phyloP scores from a whole-genome alignment of 108 stramenopile species.

The Fistulifera pelliculosa region DNA sequence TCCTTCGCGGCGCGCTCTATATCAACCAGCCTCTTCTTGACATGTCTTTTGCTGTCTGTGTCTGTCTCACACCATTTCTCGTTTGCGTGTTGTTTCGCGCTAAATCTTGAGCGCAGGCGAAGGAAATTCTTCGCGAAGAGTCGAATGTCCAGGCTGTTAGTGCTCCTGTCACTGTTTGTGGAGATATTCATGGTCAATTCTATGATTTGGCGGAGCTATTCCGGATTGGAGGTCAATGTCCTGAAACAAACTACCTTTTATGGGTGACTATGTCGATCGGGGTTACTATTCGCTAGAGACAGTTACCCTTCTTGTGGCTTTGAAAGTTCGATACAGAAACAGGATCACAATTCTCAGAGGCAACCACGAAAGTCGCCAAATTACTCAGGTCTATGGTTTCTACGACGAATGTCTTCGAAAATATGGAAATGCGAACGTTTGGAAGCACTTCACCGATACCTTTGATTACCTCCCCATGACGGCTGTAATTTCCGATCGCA shows the following conservation, averaged over 20 bases:
- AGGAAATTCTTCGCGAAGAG: constrained; percentile 72
- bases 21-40: too few relatives aligned
- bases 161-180: constrained; percentile 90
- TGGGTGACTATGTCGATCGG: constrained; percentile 98
- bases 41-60: too few relatives aligned
- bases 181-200: constrained; percentile 90
- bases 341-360: constrained; percentile 93
- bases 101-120: constrained; percentile 1
- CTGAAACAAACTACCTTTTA: constrained; percentile 97
- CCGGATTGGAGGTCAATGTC: constrained; percentile 88
- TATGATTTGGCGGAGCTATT: constrained; percentile 92
- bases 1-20: too few relatives aligned
- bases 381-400: constrained; percentile 98
- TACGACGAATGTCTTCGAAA: constrained; percentile 98
- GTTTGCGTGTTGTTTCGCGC: not conserved
- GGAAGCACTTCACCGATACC: constrained; percentile 95
- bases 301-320: constrained; percentile 86
- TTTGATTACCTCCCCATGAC: constrained; percentile 97
- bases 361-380: constrained; percentile 88
- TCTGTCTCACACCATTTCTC: not conserved
- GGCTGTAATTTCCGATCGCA: constrained; percentile 89
- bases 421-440: constrained; percentile 95
- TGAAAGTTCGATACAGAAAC: constrained; percentile 94
- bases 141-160: constrained; percentile 84
- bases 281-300: constrained; percentile 98